phyloP scores from a whole-genome alignment of 495 filamentous ascomycete genomes.

The Parathielavia hyrcaniae region DNA sequence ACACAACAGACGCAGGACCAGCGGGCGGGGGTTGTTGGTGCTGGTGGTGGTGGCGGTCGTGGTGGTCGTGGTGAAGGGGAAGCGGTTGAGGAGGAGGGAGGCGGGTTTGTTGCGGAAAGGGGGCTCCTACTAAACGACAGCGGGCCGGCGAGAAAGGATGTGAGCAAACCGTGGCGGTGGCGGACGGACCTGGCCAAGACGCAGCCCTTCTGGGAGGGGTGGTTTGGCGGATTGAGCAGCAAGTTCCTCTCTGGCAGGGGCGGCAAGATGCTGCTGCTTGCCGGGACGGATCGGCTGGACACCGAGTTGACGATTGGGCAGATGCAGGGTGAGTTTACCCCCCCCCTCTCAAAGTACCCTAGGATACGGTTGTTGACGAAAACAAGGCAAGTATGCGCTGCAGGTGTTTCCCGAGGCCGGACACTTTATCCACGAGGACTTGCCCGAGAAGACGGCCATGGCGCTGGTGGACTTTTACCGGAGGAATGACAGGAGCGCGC shows the following conservation, averaged over 20 bases:
- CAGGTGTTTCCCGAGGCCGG: conserved; percentile 92
- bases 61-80: background rate
- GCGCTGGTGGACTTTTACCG: conserved; percentile 84
- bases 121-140: background rate
- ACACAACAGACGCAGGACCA: conserved; percentile 23
- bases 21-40: background rate
- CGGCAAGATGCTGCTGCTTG: conserved; percentile 84
- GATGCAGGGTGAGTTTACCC: conserved; percentile 69
- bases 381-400: conserved; percentile 86
- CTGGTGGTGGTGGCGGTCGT: background rate
- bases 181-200: conserved; percentile 77
- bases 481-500: conserved; percentile 74
- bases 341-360: background rate
- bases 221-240: conserved; percentile 80
- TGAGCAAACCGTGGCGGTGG: conserved; percentile 65
- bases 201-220: conserved; percentile 87
- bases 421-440: conserved; percentile 94
- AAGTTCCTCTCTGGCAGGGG: conserved; percentile 83
- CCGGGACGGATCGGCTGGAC: conserved; percentile 89
- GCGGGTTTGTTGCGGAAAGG: background rate
- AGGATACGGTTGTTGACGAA: conserved; percentile 1
- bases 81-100: background rate
- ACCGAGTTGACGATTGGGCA: conserved; percentile 95
- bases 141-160: background rate
- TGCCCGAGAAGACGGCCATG: conserved; percentile 78